These are phyloP conservation scores for Cercis canadensis DNA, from an alignment of 306 rosid genomes.

Conservation along the genomic window DNA sequence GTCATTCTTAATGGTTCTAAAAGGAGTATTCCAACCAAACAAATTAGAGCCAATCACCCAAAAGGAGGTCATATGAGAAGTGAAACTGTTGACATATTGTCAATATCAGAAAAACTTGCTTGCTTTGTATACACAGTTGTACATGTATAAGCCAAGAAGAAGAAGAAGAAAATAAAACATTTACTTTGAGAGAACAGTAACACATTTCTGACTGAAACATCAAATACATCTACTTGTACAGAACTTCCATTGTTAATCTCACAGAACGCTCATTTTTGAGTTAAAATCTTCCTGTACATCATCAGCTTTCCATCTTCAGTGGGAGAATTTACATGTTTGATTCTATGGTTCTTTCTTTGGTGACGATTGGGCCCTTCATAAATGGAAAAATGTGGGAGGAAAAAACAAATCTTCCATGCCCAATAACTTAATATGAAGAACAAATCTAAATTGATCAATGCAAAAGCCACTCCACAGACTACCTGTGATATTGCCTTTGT, in stretches of 20 bases:
- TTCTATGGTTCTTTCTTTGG: too few relatives aligned
- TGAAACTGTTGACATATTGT: not conserved
- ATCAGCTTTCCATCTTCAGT: conserved; percentile 32
- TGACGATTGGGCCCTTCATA: conserved; percentile 19
- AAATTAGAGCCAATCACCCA: too few relatives aligned
- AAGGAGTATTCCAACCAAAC: too few relatives aligned
- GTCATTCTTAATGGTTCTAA: too few relatives aligned
- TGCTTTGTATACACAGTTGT: conserved; percentile 28
- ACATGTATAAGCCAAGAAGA: conserved; percentile 37
- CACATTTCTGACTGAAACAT: conserved; percentile 12
- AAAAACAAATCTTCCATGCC: conserved; percentile 24
- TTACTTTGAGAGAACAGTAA: not conserved
- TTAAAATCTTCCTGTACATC: conserved; percentile 34
- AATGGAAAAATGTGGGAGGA: not conserved
- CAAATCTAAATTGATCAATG: conserved; percentile 31
- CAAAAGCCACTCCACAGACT: conserved; percentile 18
- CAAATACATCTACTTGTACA: conserved; percentile 27
- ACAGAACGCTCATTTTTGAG: conserved; percentile 19
- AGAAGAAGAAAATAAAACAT: conserved; percentile 4
- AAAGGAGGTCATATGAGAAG: not conserved
- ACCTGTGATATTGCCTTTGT: conserved; percentile 29
- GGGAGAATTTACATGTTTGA: conserved; percentile 4
- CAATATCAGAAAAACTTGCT: conserved; percentile 18
- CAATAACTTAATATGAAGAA: conserved; percentile 32
- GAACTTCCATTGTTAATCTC: not conserved